phyloP scores from a whole-genome alignment of 768 basidiomycete genomes.

The Boletales sp. region DNA sequence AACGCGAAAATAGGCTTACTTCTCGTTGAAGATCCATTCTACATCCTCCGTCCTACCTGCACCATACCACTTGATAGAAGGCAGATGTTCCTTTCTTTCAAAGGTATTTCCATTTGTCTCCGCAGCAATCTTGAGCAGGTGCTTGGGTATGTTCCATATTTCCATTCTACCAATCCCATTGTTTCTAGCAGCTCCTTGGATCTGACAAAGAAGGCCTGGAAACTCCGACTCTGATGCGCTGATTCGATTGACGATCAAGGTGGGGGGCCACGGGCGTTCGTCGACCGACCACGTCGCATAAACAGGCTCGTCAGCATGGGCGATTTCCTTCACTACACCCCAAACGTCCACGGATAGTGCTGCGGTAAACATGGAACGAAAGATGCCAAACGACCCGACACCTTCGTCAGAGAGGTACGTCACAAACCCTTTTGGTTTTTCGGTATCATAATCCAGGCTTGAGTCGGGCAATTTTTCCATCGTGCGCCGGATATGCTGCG shows the following conservation, averaged over 20 bases:
- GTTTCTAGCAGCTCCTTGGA: slow-evolving; percentile 34
- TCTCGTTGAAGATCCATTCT: slow-evolving; percentile 49
- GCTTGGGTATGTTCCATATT: slow-evolving; percentile 42
- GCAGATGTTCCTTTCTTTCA: slow-evolving; percentile 38
- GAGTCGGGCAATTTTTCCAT: slow-evolving; percentile 15
- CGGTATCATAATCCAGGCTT: slow-evolving; percentile 4
- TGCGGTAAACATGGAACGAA: slow-evolving; percentile 26
- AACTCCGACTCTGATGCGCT: slow-evolving; percentile 31
- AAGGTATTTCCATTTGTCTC: slow-evolving; percentile 30
- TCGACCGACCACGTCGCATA: slow-evolving; percentile 49
- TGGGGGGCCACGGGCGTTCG: slow-evolving; percentile 24
- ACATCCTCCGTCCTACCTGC: slow-evolving; percentile 29
- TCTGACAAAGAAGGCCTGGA: slow-evolving; percentile 29
- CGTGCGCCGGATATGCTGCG: slow-evolving; percentile 32
- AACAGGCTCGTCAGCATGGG: slow-evolving; percentile 3
- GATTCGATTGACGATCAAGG: slow-evolving; percentile 46
- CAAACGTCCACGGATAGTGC: slow-evolving; percentile 15
- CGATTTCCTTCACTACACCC: slow-evolving; percentile 16
- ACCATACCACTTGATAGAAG: slow-evolving; percentile 51
- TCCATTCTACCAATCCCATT: slow-evolving; percentile 39
- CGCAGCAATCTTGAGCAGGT: slow-evolving; percentile 28
- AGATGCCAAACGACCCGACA: slow-evolving; percentile 45
- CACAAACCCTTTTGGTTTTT: slow-evolving; percentile 21
- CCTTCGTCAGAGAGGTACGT: slow-evolving; percentile 44
- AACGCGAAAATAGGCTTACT: slow-evolving; percentile 25